Evolutionary conservation across 495 filamentous ascomycete genomes (phyloP).

Genomic region (Hypoxylon fuscum): DNA sequence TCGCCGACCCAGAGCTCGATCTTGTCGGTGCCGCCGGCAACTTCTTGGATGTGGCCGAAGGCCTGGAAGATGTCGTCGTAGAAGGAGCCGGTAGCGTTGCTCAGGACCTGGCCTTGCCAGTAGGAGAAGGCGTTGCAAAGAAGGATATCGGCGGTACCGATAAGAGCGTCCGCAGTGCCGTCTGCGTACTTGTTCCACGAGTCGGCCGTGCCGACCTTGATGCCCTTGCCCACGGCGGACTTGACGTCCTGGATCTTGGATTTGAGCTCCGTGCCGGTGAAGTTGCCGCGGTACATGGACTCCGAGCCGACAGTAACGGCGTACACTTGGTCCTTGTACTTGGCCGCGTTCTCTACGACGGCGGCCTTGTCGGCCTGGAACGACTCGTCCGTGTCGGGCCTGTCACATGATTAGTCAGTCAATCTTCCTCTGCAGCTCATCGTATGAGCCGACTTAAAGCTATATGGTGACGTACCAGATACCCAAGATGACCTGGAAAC

Average conservation of each 20-base stretch:
- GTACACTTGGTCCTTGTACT: slow-evolving; percentile 68
- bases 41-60: slow-evolving; percentile 70
- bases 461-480: slow-evolving; percentile 66
- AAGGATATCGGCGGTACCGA: slow-evolving; percentile 71
- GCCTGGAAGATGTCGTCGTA: slow-evolving; percentile 79
- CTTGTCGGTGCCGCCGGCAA: slow-evolving; percentile 62
- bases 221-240: slow-evolving; percentile 54
- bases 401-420: slow-evolving; percentile 40
- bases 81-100: slow-evolving; percentile 73
- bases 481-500: slow-evolving; percentile 79
- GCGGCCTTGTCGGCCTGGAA: slow-evolving; percentile 70
- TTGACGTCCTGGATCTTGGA: slow-evolving; percentile 70
- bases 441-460: neutral
- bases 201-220: slow-evolving; percentile 80
- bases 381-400: slow-evolving; percentile 73
- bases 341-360: slow-evolving; percentile 56
- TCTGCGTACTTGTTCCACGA: slow-evolving; percentile 84
- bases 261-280: slow-evolving; percentile 70
- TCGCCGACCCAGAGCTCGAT: slow-evolving; percentile 81
- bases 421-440: slow-evolving; percentile 7
- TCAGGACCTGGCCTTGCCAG: slow-evolving; percentile 75
- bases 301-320: slow-evolving; percentile 84
- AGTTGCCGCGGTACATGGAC: slow-evolving; percentile 75
- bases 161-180: slow-evolving; percentile 74
- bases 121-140: slow-evolving; percentile 85